Base-by-base conservation (phyloP, 2,329 filamentous ascomycete species). In the Colletotrichum orbiculare region DNA sequence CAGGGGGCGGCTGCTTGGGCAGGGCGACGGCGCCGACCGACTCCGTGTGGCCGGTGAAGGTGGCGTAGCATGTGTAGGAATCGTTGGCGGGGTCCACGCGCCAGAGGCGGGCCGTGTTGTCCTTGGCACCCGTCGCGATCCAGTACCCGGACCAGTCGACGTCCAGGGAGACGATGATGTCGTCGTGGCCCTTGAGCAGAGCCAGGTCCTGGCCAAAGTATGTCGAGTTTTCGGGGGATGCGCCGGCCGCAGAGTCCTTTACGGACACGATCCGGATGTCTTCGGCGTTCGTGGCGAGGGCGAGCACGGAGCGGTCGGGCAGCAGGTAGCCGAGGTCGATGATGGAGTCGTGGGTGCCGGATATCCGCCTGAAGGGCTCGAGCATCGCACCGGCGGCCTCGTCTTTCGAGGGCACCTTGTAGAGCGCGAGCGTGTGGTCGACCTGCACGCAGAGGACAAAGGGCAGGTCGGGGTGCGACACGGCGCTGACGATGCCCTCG, bases 131-230 rank as follows among this genome's bases (percentile, higher is more conserved):
- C 1, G 96, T 98, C 11, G 91, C 95, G 43, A 99, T 87, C 96
- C 96, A 99, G 75, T 96, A 90, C 0, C 96, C 96, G 9, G 96
- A 98, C 93, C 94, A 97, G 78, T 99, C 96, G 3, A 93, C 89
- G 74, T 97, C 94, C 45, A 99, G 82, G 64, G 94, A 94, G 71
- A 99, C 97, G 66, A 99, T 92, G 55, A 99, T 97, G 71, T 99
- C 96, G 54, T 94, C 90, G 71, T 99, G 96, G 1, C 96, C 96
- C 73, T 92, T 93, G 2, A 99, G 83, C 33, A 96, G 82, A 2
- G 90, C 92, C 43, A 97, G 85, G 73, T 99, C 96, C 66, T 94
- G 92, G 12, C 96, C 96, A 75, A 98, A 97, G 74, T 94, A 96
- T 1, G 78, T 75, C 33, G 74, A 72, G 0, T 69, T 68, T 0